These are phyloP conservation scores for Morella rubra DNA, from an alignment of 306 rosid species.

Conservation along the genomic window DNA sequence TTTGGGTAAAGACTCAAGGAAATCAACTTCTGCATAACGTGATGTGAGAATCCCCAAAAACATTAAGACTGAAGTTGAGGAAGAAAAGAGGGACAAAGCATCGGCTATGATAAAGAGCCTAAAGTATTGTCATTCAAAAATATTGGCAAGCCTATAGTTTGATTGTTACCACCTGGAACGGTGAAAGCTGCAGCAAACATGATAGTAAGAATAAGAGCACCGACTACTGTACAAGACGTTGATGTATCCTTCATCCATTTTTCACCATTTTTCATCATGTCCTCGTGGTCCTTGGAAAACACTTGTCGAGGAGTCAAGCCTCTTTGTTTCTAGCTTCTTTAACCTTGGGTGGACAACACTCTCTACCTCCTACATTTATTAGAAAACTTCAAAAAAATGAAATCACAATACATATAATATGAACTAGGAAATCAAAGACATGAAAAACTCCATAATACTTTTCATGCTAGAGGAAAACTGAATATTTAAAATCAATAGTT, in stretches of 20 bases:
- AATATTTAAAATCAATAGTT: too few relatives aligned
- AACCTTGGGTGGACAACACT: too few relatives aligned
- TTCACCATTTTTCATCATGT: background rate
- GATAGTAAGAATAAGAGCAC: background rate
- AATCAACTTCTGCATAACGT: conserved; percentile 3
- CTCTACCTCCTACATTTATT: too few relatives aligned
- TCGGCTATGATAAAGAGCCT: background rate
- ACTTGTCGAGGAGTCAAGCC: too few relatives aligned
- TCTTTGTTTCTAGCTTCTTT: too few relatives aligned
- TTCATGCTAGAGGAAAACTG: too few relatives aligned
- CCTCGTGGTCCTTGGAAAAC: background rate
- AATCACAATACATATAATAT: too few relatives aligned
- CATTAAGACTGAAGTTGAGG: background rate
- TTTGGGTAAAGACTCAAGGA: background rate
- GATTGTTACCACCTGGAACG: background rate
- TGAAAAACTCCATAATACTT: too few relatives aligned
- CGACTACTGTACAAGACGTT: background rate
- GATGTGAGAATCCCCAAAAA: conserved; percentile 2
- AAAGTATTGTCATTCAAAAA: too few relatives aligned
- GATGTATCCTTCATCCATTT: background rate
- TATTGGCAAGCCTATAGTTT: background rate
- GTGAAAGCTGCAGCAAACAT: background rate
- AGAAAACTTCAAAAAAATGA: too few relatives aligned
- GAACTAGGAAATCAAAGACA: too few relatives aligned
- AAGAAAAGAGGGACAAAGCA: background rate